Conservation (phyloP, 768 basidiomycete genomes). For the Tylopilus sp. region DNA sequence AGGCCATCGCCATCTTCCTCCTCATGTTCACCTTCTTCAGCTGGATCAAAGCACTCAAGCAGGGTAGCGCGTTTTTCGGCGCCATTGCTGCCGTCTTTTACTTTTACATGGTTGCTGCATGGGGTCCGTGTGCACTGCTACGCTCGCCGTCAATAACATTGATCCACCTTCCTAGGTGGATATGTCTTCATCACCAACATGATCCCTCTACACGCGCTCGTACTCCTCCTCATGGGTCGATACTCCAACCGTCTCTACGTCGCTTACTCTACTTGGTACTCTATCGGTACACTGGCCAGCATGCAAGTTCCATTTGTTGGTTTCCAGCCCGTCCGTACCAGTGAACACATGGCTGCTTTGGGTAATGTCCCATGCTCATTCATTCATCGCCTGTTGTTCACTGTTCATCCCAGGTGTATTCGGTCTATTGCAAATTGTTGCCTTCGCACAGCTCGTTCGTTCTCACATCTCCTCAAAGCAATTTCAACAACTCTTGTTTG, state of each 20-base stretch:
- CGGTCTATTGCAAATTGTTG: slow-evolving; percentile 92
- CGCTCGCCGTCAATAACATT: neutral
- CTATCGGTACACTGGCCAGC: slow-evolving; percentile 92
- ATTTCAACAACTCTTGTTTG: slow-evolving; percentile 78
- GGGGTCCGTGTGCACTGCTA: slow-evolving; percentile 58
- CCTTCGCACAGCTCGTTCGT: slow-evolving; percentile 86
- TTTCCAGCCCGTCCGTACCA: slow-evolving; percentile 96
- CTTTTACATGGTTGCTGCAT: slow-evolving; percentile 99
- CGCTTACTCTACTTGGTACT: slow-evolving; percentile 96
- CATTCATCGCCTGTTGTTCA: slow-evolving; percentile 2
- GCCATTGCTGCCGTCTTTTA: slow-evolving; percentile 93
- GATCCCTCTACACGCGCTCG: slow-evolving; percentile 96
- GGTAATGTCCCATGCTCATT: slow-evolving; percentile 44
- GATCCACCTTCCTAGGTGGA: slow-evolving; percentile 55
- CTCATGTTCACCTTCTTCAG: slow-evolving; percentile 98
- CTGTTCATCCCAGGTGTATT: slow-evolving; percentile 69
- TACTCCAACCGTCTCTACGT: slow-evolving; percentile 91
- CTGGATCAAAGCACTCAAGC: slow-evolving; percentile 96
- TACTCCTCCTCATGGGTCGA: slow-evolving; percentile 93
- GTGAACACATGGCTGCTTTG: slow-evolving; percentile 98
- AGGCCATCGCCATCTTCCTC: slow-evolving; percentile 99
- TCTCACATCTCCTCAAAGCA: slow-evolving; percentile 89
- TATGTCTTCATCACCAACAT: slow-evolving; percentile 99
- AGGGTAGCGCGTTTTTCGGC: slow-evolving; percentile 89
- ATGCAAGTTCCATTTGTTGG: slow-evolving; percentile 99